A percentile compares a stretch with the other conserved stretches of the same genome.
phyloP scores from a whole-genome alignment of 345 rosid species.

The Turnera subulata region DNA sequence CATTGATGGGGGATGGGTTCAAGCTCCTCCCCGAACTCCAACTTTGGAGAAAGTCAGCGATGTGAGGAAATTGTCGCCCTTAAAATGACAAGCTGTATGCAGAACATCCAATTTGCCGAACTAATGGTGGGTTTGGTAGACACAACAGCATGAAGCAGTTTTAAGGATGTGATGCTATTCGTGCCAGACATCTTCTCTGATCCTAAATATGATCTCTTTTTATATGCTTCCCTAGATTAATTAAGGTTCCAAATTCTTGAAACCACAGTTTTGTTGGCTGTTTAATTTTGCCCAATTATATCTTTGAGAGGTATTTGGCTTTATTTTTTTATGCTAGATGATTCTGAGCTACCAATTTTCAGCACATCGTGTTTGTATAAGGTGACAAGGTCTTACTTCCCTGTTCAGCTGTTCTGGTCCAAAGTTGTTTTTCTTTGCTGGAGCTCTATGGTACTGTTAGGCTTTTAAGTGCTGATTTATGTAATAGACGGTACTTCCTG shows the following conservation, averaged over 20 bases:
- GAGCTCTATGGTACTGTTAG: no score
- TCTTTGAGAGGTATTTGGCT: background rate
- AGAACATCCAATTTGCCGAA: background rate
- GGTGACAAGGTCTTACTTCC: no score
- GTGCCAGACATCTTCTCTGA: conserved; percentile 3
- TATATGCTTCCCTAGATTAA: conserved; percentile 4
- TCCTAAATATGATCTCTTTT: conserved; percentile 1
- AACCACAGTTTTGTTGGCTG: conserved; percentile 16
- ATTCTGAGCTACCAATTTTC: background rate
- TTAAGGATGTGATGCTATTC: background rate
- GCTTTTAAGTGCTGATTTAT: no score
- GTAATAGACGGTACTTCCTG: no score
- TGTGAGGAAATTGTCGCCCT: conserved; percentile 13
- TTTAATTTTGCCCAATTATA: conserved; percentile 9
- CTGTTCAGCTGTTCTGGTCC: no score
- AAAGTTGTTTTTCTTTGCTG: no score
- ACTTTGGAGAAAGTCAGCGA: conserved; percentile 17
- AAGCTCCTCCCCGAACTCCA: conserved; percentile 29
- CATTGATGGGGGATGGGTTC: conserved; percentile 81
- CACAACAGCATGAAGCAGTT: background rate
- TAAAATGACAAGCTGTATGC: conserved; percentile 3
- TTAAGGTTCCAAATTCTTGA: conserved; percentile 1
- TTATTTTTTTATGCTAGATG: background rate
- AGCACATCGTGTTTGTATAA: no score
- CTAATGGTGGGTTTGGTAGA: conserved; percentile 6